Evolutionary conservation across 23 red algal genomes (phyloP).

Genomic region (Pyropia haitanensis): DNA sequence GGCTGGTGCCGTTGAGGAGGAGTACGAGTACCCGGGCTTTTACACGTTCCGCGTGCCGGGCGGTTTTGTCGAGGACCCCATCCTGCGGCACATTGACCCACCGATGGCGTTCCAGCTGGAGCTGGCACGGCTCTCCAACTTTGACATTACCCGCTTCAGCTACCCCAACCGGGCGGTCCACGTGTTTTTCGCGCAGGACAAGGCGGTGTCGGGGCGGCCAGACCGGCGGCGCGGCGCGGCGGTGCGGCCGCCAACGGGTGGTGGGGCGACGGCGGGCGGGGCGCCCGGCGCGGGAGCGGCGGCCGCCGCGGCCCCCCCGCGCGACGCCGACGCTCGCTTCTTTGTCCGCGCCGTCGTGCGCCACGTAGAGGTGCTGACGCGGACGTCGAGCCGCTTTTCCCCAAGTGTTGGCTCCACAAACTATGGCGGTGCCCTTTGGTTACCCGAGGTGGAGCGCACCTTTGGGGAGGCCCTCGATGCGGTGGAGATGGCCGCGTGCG

Average conservation of each 20-base stretch:
- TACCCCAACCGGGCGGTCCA: constrained; percentile 92
- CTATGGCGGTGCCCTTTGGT: constrained; percentile 53
- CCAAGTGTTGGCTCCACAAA: background rate
- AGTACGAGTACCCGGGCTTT: constrained; percentile 70
- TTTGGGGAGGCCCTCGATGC: constrained; percentile 96
- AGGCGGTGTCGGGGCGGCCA: constrained; percentile 10
- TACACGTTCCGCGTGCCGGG: constrained; percentile 77
- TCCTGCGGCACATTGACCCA: constrained; percentile 99
- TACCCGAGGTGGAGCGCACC: constrained; percentile 90
- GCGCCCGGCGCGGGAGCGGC: background rate
- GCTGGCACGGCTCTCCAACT: constrained; percentile 81
- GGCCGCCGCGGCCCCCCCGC: background rate
- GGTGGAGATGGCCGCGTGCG: constrained; percentile 90
- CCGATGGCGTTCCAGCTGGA: constrained; percentile 99
- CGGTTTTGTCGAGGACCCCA: constrained; percentile 87
- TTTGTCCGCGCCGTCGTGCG: constrained; percentile 96
- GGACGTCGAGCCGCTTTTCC: background rate
- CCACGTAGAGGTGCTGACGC: constrained; percentile 71
- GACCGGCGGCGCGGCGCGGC: too few relatives aligned
- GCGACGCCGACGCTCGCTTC: constrained; percentile 89
- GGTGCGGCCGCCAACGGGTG: too few relatives aligned
- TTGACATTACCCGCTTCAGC: constrained; percentile 82
- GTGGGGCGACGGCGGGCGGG: background rate
- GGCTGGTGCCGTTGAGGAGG: constrained; percentile 6
- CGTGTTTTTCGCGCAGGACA: constrained; percentile 96